Base-by-base conservation (phyloP, 208 protist species). In the Wallacemonas sp. region DNA sequence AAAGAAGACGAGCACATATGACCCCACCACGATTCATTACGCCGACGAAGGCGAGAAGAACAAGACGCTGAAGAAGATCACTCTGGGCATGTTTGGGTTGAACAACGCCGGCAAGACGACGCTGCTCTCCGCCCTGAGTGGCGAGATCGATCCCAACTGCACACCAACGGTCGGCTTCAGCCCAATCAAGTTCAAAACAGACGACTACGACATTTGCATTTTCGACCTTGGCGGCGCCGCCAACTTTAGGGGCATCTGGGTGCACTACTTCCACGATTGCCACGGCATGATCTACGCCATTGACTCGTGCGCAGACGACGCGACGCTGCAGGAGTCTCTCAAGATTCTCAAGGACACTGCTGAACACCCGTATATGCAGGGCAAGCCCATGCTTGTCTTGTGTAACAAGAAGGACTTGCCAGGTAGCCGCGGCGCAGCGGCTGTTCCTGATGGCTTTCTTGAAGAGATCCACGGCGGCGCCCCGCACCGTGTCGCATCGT, bases 351-450 rank as follows among this genome's bases (percentile, higher is more conserved):
- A 74, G 24, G 65, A 87, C 23, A 77, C 99, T 9, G 73, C 99
- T 21, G 65, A 83, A 49, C 90, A 98, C 72, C 85, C 92, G 72
- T 91, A 98, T 54, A 76, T 99, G 2, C 78, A 88, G 24, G 98
- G 98, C 19, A 99, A 99, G 46, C 98, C 98, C n/a, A 62, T 99
- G 26, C 81, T 99, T 2, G 83, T 99, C 32, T 96, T 99, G 33
- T 98, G 98, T 21, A 99, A 99, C 84, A 99, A 99, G 88, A 98
- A 99, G 78, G 99, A 99, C 78, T 69, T 99, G 21, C 65, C 78
- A 16, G 87, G 82, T 5, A 78, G 93, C 17, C 71, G 97, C 30
- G 60, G 41, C n/a, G 29, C 17, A 14, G 60, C 38, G 41, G 2
- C 5, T 23, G 82, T 99, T 39, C 71, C 82, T 26, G 68, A 95